Conservation (phyloP, 2,329 filamentous ascomycete species). For the Colletotrichum tamarilloi region DNA sequence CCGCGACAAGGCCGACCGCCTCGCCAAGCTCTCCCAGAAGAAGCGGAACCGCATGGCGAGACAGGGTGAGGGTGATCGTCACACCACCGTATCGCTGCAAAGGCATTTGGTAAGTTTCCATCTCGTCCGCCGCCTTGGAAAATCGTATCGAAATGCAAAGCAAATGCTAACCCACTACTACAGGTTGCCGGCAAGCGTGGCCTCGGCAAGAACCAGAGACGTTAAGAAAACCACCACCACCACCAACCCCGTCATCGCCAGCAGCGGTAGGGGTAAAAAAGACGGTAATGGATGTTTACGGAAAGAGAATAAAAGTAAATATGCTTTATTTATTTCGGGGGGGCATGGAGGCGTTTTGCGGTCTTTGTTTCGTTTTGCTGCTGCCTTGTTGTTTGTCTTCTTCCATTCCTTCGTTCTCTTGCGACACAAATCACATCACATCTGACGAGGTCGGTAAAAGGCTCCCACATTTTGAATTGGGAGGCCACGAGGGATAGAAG, state of each 20-base stretch:
- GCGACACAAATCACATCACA: neutral
- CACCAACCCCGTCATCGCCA: neutral
- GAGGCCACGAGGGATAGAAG: neutral
- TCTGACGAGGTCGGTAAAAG: neutral
- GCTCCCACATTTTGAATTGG: neutral
- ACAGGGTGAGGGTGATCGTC: constrained; percentile 96
- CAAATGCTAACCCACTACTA: constrained; percentile 45
- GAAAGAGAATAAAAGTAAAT: constrained; percentile 34
- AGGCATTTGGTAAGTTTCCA: constrained; percentile 85
- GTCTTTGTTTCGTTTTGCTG: constrained; percentile 15
- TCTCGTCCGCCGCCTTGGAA: neutral
- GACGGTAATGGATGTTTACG: constrained; percentile 22
- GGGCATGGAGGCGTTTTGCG: constrained; percentile 28
- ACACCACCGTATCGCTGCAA: constrained; percentile 80
- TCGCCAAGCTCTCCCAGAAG: constrained; percentile 92
- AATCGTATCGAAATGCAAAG: neutral
- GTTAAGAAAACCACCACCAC: constrained; percentile 55
- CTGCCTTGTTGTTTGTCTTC: neutral
- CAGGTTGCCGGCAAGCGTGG: constrained; percentile 91
- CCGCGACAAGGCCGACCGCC: constrained; percentile 83
- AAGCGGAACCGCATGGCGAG: constrained; percentile 99
- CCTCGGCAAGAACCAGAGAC: constrained; percentile 86
- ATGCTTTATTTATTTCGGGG: constrained; percentile 13
- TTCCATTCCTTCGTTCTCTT: neutral
- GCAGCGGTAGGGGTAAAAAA: neutral